Conservation (phyloP, 805 yeast genomes). For the Maudiozyma serrabonitensis region DNA sequence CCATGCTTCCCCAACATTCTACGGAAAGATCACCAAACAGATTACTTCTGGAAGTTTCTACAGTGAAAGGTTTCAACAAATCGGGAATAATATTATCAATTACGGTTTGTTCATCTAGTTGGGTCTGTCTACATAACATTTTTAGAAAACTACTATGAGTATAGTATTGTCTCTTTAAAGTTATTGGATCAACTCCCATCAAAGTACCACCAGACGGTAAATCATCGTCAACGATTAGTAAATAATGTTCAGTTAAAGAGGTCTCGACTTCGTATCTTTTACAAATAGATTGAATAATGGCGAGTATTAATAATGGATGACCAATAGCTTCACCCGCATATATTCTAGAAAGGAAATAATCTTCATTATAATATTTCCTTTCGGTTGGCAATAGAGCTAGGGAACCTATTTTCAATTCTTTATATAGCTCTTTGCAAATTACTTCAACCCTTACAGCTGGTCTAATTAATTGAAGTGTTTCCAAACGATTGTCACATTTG, state of each 20-base stretch:
- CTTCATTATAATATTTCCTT: constrained; percentile 9
- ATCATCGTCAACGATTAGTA: constrained; percentile 3
- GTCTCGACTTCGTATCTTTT: constrained; percentile 9
- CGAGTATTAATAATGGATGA: constrained; percentile 12
- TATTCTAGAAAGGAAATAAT: constrained; percentile 17
- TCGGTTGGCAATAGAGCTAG: background rate
- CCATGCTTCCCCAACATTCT: too few relatives aligned
- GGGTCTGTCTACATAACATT: background rate
- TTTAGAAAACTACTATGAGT: too few relatives aligned
- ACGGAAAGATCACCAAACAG: background rate
- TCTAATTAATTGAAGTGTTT: background rate
- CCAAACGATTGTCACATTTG: constrained; percentile 6
- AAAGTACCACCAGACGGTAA: background rate
- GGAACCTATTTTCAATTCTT: background rate
- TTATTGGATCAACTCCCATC: too few relatives aligned
- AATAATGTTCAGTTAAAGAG: constrained; percentile 9
- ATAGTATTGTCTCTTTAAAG: too few relatives aligned
- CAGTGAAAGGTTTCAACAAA: constrained; percentile 1
- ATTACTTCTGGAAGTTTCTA: background rate
- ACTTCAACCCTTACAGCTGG: background rate
- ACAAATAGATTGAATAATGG: constrained; percentile 17
- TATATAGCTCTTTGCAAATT: background rate
- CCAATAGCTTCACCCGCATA: constrained; percentile 21
- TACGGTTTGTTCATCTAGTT: background rate
- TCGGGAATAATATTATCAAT: background rate